These are phyloP conservation scores for Pezicula carpinea DNA, from an alignment of 2,329 filamentous ascomycete species.

Conservation along the genomic window DNA sequence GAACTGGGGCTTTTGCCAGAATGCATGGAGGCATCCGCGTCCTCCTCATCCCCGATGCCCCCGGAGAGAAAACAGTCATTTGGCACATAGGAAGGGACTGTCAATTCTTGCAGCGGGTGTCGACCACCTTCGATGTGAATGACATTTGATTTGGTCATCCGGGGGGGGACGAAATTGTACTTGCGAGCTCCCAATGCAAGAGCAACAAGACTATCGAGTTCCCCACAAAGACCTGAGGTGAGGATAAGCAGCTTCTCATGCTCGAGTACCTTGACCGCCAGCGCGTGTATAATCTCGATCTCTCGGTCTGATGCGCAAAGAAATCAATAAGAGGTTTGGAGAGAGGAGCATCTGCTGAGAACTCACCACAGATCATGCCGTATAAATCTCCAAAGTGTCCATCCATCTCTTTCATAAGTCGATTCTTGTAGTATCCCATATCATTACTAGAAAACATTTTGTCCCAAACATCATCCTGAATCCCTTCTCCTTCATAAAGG, in stretches of 20 bases:
- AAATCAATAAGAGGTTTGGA: background rate
- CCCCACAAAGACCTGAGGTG: slow-evolving; percentile 77
- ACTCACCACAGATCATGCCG: slow-evolving; percentile 71
- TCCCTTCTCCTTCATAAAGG: slow-evolving; percentile 57
- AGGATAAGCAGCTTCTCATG: slow-evolving; percentile 61
- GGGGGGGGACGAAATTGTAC: slow-evolving; percentile 67
- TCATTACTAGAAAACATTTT: slow-evolving; percentile 69
- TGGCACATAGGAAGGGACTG: slow-evolving; percentile 73
- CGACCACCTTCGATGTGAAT: slow-evolving; percentile 74
- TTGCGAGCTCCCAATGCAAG: slow-evolving; percentile 71
- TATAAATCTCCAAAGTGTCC: slow-evolving; percentile 79
- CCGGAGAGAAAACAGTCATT: slow-evolving; percentile 73
- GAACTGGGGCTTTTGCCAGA: slow-evolving; percentile 1
- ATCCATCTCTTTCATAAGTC: slow-evolving; percentile 76
- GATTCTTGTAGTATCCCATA: slow-evolving; percentile 81
- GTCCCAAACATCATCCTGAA: slow-evolving; percentile 63
- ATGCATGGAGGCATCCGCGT: slow-evolving; percentile 2
- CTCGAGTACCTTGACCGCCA: slow-evolving; percentile 66
- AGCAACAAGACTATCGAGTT: slow-evolving; percentile 81
- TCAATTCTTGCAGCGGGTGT: slow-evolving; percentile 82
- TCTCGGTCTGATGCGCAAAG: slow-evolving; percentile 61
- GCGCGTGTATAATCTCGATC: slow-evolving; percentile 78
- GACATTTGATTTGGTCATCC: slow-evolving; percentile 64
- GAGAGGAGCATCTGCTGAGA: background rate
- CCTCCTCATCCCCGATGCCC: slow-evolving; percentile 38